These are phyloP conservation scores for Diaporthe ampelina DNA, from an alignment of 2,329 filamentous ascomycete species.

Conservation along the genomic window DNA sequence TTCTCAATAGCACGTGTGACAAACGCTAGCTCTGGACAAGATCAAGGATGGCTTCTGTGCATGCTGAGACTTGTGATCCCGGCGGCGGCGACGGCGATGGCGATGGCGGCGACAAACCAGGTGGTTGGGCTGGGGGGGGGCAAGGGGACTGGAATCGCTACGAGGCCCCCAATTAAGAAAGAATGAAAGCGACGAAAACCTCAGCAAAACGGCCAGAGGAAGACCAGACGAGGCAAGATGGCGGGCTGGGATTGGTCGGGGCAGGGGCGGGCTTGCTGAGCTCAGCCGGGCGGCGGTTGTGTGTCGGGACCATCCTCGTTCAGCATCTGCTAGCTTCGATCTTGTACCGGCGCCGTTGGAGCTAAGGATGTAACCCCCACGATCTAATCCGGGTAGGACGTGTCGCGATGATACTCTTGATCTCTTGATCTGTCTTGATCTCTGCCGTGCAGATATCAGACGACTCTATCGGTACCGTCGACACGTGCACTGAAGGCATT, in stretches of 20 bases:
- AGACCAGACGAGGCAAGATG: slow-evolving; percentile 21
- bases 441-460: slow-evolving; percentile 9
- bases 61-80: not conserved
- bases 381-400: slow-evolving; percentile 19
- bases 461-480: not conserved
- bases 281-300: slow-evolving; percentile 8
- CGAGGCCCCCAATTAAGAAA: slow-evolving; percentile 4
- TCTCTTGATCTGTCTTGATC: not conserved
- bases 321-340: slow-evolving; percentile 31
- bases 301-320: slow-evolving; percentile 38
- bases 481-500: not conserved
- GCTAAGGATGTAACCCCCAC: slow-evolving; percentile 30
- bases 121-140: no score
- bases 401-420: slow-evolving; percentile 18
- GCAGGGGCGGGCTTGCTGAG: slow-evolving; percentile 23
- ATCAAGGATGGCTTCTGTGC: not conserved
- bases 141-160: not conserved
- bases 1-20: not conserved
- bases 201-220: no score
- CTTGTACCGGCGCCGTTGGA: slow-evolving; percentile 34
- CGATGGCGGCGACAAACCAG: not conserved
- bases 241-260: slow-evolving; percentile 1
- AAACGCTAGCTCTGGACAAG: not conserved
- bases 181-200: not conserved
- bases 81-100: not conserved